A percentile compares a stretch with the other conserved stretches of the same genome.
phyloP scores from a whole-genome alignment of 2,329 filamentous ascomycete genomes.

The Pseudocercospora pini-densiflorae region DNA sequence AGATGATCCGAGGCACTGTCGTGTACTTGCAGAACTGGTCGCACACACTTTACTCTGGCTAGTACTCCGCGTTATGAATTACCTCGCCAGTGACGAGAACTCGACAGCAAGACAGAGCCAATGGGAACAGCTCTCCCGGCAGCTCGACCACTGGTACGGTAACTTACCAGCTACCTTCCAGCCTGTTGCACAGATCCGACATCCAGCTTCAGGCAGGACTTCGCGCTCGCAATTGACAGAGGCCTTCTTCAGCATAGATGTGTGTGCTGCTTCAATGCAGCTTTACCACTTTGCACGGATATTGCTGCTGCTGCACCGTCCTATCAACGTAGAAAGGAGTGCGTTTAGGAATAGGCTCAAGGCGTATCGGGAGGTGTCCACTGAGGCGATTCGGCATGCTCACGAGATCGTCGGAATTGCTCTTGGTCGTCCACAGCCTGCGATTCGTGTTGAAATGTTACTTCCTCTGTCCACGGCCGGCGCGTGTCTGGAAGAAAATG shows the following conservation, averaged over 20 bases:
- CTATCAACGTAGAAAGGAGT: slow-evolving; percentile 52
- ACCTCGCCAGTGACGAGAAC: slow-evolving; percentile 59
- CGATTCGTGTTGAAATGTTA: slow-evolving; percentile 61
- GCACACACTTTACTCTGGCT: slow-evolving; percentile 69
- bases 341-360: slow-evolving; percentile 55
- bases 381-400: slow-evolving; percentile 60
- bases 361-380: slow-evolving; percentile 60
- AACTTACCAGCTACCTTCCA: slow-evolving; percentile 65
- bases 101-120: slow-evolving; percentile 43
- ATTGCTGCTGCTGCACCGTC: slow-evolving; percentile 62
- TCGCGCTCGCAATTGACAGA: slow-evolving; percentile 46
- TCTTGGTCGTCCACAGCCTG: slow-evolving; percentile 59
- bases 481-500: slow-evolving; percentile 60
- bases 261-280: slow-evolving; percentile 69
- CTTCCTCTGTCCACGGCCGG: slow-evolving; percentile 65
- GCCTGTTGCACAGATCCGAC: slow-evolving; percentile 53
- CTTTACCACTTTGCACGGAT: slow-evolving; percentile 68
- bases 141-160: slow-evolving; percentile 64
- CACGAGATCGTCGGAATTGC: slow-evolving; percentile 66
- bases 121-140: slow-evolving; percentile 60
- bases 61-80: slow-evolving; percentile 67
- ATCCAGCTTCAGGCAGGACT: slow-evolving; percentile 25
- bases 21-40: slow-evolving; percentile 48
- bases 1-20: slow-evolving; percentile 53
- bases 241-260: slow-evolving; percentile 66